These are phyloP conservation scores for Ophiosphaerella herpotricha DNA, from an alignment of 2,329 filamentous ascomycete genomes.

Conservation along the genomic window DNA sequence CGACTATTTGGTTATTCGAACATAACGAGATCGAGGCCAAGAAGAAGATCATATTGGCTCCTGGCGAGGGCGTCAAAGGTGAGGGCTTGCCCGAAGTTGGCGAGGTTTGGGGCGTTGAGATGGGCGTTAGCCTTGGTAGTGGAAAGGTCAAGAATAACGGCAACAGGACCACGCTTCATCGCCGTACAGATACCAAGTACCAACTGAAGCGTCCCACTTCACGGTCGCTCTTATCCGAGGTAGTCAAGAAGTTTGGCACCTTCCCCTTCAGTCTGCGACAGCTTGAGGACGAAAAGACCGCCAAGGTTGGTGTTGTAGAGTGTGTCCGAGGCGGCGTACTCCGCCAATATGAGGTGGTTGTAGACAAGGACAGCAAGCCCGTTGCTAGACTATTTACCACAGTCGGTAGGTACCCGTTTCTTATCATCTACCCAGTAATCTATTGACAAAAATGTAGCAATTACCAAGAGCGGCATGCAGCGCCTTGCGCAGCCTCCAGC, in stretches of 20 bases:
- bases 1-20: slow-evolving; percentile 94
- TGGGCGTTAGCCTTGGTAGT: slow-evolving; percentile 85
- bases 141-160: slow-evolving; percentile 94
- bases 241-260: slow-evolving; percentile 94
- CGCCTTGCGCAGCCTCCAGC: slow-evolving; percentile 78
- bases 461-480: slow-evolving; percentile 96
- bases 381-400: slow-evolving; percentile 90
- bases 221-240: slow-evolving; percentile 88
- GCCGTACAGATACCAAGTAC: slow-evolving; percentile 89
- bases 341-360: slow-evolving; percentile 93
- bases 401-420: slow-evolving; percentile 70
- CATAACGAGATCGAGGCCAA: slow-evolving; percentile 96
- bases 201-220: slow-evolving; percentile 92
- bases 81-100: slow-evolving; percentile 86
- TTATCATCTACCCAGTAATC: background rate
- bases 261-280: slow-evolving; percentile 98
- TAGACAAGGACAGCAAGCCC: slow-evolving; percentile 84
- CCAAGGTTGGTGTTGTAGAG: slow-evolving; percentile 94
- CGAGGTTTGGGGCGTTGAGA: slow-evolving; percentile 97
- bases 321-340: slow-evolving; percentile 92
- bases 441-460: slow-evolving; percentile 61
- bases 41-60: slow-evolving; percentile 96
- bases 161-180: slow-evolving; percentile 86
- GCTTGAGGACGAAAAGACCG: slow-evolving; percentile 93
- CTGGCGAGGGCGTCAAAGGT: slow-evolving; percentile 84